Base-by-base conservation (phyloP, 2,329 filamentous ascomycete species). In the Xylariaceae sp. region DNA sequence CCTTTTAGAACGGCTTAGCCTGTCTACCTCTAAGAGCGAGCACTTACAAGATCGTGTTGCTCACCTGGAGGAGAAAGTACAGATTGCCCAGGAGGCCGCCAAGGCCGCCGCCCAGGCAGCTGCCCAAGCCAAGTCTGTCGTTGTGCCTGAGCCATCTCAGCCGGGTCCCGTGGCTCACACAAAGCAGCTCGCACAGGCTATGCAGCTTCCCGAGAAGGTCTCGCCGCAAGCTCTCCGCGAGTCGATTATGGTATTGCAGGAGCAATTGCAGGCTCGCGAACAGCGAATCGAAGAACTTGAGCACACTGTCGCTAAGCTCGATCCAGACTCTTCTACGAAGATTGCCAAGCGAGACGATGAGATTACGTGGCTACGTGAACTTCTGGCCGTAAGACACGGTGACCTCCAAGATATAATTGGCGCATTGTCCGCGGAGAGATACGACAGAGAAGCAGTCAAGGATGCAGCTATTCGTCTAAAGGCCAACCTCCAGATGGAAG, bases 401-500 rank as follows among this genome's bases (percentile, higher is more conserved):
- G 96, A 99, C 72, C 81, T 99, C 3, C 89, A 93, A 65, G 95
- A 99, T 70, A 91, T 99, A 58, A 93, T 98, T 70, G 82, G 82
- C 48, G 87, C 89, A 5, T 81, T 98, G 23, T 88, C 89, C 2
- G 81, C 87, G 60, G 88, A 92, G 3, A 79, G 81, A 21, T 95
- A 90, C 70, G 88, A 98, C 72, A 85, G 86, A 54, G 86, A 91
- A 60, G 82, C 84, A 5, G 89, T 97, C 61, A 90, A 90, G 66
- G 93, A 98, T 70, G 92, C 93, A 5, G 90, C 91, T 37, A 98
- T 98, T 65, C 89, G 95, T 50, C 87, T 99, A 58, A 91, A 91
- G 71, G 91, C 95, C 14, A 97, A 96, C 68, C 80, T 99, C 37
- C 91, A 98, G 71, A 99, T 99, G 95, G 93, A 99, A 73, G 90